Percentiles rank a stretch among this genome's conserved stretches.
Conservation (phyloP, 805 yeast species). For the Saturnispora bothae region DNA sequence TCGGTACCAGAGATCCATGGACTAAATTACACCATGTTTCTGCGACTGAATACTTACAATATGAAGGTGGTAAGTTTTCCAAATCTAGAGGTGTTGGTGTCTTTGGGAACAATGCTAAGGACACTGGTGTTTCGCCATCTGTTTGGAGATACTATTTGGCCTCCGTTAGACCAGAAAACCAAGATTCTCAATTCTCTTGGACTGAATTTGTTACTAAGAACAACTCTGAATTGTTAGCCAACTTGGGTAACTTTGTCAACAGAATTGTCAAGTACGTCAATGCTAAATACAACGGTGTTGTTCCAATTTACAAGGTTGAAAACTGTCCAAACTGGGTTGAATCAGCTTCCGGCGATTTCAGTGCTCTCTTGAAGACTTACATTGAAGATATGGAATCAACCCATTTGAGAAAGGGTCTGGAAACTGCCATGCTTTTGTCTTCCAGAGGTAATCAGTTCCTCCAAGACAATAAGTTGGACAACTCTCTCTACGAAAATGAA, state of each 20-base stretch:
- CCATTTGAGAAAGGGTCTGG: slow-evolving; percentile 81
- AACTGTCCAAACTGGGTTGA: slow-evolving; percentile 38
- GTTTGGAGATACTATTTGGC: slow-evolving; percentile 98
- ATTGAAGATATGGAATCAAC: slow-evolving; percentile 65
- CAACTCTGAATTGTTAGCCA: slow-evolving; percentile 88
- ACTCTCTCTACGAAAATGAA: slow-evolving; percentile 60
- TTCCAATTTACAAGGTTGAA: slow-evolving; percentile 53
- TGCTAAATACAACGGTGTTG: slow-evolving; percentile 86
- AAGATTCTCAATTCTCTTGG: slow-evolving; percentile 98
- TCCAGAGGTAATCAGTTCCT: slow-evolving; percentile 91
- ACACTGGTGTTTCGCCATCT: slow-evolving; percentile 79
- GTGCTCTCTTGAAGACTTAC: slow-evolving; percentile 50
- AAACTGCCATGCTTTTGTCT: slow-evolving; percentile 81
- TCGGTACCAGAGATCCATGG: slow-evolving; percentile 87
- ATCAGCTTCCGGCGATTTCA: slow-evolving; percentile 42
- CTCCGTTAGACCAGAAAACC: slow-evolving; percentile 85
- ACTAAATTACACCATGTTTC: slow-evolving; percentile 81
- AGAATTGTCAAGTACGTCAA: slow-evolving; percentile 82
- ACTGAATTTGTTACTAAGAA: slow-evolving; percentile 87
- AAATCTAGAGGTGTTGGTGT: slow-evolving; percentile 98
- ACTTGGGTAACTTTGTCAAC: slow-evolving; percentile 93
- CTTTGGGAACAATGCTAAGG: slow-evolving; percentile 95
- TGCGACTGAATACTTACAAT: slow-evolving; percentile 94
- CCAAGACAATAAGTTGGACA: slow-evolving; percentile 93
- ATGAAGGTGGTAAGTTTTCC: slow-evolving; percentile 96